Conservation (phyloP, 208 protist genomes). For the Borovskyia barvae region DNA sequence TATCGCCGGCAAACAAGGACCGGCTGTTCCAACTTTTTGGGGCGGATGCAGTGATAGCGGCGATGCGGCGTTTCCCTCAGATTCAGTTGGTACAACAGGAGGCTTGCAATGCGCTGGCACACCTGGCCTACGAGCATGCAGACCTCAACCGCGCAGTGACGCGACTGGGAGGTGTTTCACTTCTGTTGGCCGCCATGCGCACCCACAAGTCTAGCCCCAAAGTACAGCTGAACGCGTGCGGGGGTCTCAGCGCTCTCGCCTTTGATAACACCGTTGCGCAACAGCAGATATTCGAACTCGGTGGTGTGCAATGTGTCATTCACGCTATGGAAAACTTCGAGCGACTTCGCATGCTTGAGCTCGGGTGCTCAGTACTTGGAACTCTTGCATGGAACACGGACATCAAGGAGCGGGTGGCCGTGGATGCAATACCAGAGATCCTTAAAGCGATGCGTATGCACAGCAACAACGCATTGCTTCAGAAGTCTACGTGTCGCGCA, state of each 20-base stretch:
- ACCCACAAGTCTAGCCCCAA: slow-evolving; percentile 72
- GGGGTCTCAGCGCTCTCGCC: slow-evolving; percentile 86
- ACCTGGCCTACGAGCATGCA: slow-evolving; percentile 88
- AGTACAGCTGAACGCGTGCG: slow-evolving; percentile 90
- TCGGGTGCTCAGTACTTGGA: slow-evolving; percentile 89
- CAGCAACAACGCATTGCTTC: slow-evolving; percentile 73
- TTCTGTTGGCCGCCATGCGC: slow-evolving; percentile 79
- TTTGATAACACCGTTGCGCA: slow-evolving; percentile 91
- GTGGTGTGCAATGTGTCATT: slow-evolving; percentile 86
- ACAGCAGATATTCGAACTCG: slow-evolving; percentile 88
- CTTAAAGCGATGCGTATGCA: slow-evolving; percentile 83
- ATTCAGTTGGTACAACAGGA: slow-evolving; percentile 87
- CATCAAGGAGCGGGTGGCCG: slow-evolving; percentile 85
- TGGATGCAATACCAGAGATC: slow-evolving; percentile 83
- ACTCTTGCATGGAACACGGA: slow-evolving; percentile 92
- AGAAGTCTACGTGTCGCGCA: slow-evolving; percentile 91
- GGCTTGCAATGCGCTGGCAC: slow-evolving; percentile 89
- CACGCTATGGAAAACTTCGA: slow-evolving; percentile 87
- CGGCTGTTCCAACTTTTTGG: slow-evolving; percentile 71
- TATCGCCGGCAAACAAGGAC: slow-evolving; percentile 83
- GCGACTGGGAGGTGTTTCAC: slow-evolving; percentile 64
- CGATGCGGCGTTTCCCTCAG: slow-evolving; percentile 74
- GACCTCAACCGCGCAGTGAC: slow-evolving; percentile 82
- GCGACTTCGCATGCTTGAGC: slow-evolving; percentile 86
- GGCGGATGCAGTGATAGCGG: slow-evolving; percentile 68